phyloP scores from a whole-genome alignment of 495 filamentous ascomycete genomes.

The Talaromyces liani region DNA sequence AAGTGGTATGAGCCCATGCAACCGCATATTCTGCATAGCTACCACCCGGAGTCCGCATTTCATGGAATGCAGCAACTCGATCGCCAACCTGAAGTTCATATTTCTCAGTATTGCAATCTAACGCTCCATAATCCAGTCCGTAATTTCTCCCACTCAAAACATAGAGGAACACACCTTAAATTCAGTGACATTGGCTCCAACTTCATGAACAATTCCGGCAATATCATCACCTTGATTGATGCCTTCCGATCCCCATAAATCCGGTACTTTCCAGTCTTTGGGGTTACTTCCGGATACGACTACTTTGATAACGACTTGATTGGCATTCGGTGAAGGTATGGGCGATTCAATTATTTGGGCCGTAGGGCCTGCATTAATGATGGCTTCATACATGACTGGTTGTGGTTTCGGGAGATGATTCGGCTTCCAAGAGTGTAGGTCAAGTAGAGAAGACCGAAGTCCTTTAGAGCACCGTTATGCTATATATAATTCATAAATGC shows the following conservation, averaged over 20 bases:
- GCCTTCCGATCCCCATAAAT: conserved; percentile 8
- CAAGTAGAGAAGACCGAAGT: no score
- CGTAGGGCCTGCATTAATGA: background rate
- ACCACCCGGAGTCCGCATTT: conserved; percentile 47
- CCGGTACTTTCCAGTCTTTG: conserved; percentile 60
- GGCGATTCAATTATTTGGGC: conserved; percentile 49
- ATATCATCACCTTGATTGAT: conserved; percentile 39
- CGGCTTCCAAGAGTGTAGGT: background rate
- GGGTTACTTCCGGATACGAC: conserved; percentile 60
- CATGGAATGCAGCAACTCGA: conserved; percentile 65
- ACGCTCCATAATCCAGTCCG: no score
- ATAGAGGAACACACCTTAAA: conserved; percentile 25
- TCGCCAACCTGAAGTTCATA: no score
- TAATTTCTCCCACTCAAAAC: no score
- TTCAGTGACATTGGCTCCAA: conserved; percentile 33
- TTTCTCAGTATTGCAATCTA: no score
- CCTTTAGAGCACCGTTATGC: background rate
- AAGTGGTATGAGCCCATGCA: conserved; percentile 56
- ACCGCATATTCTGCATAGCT: conserved; percentile 67
- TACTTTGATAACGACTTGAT: conserved; percentile 61
- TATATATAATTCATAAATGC: background rate
- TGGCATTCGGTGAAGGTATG: conserved; percentile 47
- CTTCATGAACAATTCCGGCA: conserved; percentile 41
- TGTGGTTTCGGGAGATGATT: background rate
- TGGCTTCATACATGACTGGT: background rate